Base-by-base conservation (phyloP, 2,329 filamentous ascomycete species). In the Iodosphaeria phyllophila region DNA sequence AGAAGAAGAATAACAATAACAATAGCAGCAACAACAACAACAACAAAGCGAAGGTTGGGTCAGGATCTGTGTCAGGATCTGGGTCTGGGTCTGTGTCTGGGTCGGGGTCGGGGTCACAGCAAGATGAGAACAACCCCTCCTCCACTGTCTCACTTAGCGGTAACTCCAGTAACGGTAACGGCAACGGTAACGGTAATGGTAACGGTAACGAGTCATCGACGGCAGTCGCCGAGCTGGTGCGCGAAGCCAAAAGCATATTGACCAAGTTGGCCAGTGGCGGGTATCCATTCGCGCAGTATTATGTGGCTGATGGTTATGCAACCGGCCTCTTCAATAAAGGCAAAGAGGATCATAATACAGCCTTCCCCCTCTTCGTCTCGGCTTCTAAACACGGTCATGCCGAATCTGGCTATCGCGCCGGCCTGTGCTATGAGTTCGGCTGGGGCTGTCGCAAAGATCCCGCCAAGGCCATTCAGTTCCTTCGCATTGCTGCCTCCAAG, bases 261-360 rank as follows among this genome's bases (percentile, higher is more conserved):
- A 80, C 91, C 50, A 75, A 74, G 32, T 62, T 95, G 25, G 65
- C 84, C 11, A 86, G 84, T 50, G 74, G 72, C 29, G 82, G 82
- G 22, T 93, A 93, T 46, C 89, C 89, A 1, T 95, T 93, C 48
- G 89, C 89, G 4, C 89, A 98, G 48, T 98, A 98, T 53, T 95
- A 95, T 47, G 69, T 98, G 8, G 89, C 73, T 12, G 89, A 98
- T 44, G 89, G 89, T 2, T 92, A 80, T 44, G 80, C 83, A 3
- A 93, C 86, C 5, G 89, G 89, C 1, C 59, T 98, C 13, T 95
- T 98, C 51, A 92, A 72, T 54, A 95, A 93, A 49, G 80, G 82
- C 32, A 91, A 86, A 44, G 73, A 82, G 40, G 89, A 98, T 45
- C 76, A 91, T 44, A 80, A 84, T 43, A 74, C 78, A 20, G 84